Evolutionary conservation across 225 moss, liverwort and hornwort genomes (phyloP), one percentile per base, ranked within the genome.

Genomic region (Sphagnum tenellum): DNA sequence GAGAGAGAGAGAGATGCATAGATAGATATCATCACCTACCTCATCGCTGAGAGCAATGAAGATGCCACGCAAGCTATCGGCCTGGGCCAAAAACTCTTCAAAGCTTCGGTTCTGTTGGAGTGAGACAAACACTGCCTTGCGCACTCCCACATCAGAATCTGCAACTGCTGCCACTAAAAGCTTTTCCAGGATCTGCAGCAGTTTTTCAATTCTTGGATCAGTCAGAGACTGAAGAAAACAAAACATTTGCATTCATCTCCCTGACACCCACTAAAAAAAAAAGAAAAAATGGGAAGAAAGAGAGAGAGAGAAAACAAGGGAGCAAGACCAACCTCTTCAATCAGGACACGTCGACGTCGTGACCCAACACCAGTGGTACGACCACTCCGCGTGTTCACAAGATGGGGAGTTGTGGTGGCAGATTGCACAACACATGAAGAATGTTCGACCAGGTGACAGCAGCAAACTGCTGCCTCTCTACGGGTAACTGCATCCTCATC

Each of bases 1-100:
- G 29, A 29, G 29, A 29, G 29, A 29, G 29, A 29, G 29, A 29
- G 29, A 11, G 47, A 6, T 45, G 7, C 44, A 49, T 44, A 48
- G 50, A 47, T 13, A 7, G 51, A 62, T 48, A 46, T 55, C 61
- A 59, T 45, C 56, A 48, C 66, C 76, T 66, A 96, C 96, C 92
- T 98, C 98, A 71, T 98, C 93, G 61, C 90, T 89, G 51, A 98
- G 93, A n/a, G 93, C 85, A 72, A 98, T 98, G 57, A 98, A 93
- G 63, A 98, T 93, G 56, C 93, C 93, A 60, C 93, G 92, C 66
- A 98, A 80, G 65, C 93, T 93, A 69, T 98, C 98, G 57, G 98
- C 98, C 81, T 98, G 98, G 5, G 90, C 98, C 55, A 98, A 78
- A 72, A 85, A 93, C 68, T 90, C 89, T 56, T 98, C 89, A 65